Evolutionary conservation across 2,329 filamentous ascomycete species (phyloP), one percentile per base, ranked within the genome.

Genomic region (Penicillium sp.): DNA sequence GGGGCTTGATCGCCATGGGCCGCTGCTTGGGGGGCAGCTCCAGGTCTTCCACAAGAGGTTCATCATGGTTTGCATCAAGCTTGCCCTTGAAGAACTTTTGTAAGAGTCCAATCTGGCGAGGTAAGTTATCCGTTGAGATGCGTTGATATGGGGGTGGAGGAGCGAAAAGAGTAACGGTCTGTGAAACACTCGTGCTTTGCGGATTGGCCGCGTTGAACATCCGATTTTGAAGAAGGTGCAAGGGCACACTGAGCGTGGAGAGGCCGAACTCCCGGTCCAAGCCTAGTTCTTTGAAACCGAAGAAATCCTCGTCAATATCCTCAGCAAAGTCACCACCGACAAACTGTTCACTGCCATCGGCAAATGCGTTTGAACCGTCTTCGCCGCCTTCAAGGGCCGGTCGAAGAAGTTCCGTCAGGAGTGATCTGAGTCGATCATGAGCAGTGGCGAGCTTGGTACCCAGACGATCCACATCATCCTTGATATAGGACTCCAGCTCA

Each of bases 231-330:
- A 99, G 84, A 19, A 99, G 84, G 76, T 99, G 94, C 56, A 99
- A 82, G 25, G 95, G 94, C 35, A 99, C 94, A 50, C 90, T 92
- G 58, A 97, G 84, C 63, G 89, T 89, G 31, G 93, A 88, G 59
- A 94, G 82, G 17, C 92, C 92, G 70, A 97, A 88, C 71, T 99
- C 94, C 65, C 87, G 88, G 67, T 96, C 91, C 55, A 99, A 82
- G 41, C 94, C 94, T 43, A 99, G 84, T 57, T 96, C 92, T 70
- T 91, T 92, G 83, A 99, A 97, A 28, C 94, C 94, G 69, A 99
- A 99, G 83, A 97, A 99, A 76, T 99, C 94, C 78, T 99, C 94
- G 58, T 92, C 93, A 12, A 99, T 88, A 65, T 99, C 94, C 71
- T 97, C 94, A 0, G 94, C 94, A 72, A 99, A 99, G 73, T 99